These are phyloP conservation scores for Rhizophagus sp. DNA, from an alignment of 192 early-diverging fungal species.

Conservation along the genomic window DNA sequence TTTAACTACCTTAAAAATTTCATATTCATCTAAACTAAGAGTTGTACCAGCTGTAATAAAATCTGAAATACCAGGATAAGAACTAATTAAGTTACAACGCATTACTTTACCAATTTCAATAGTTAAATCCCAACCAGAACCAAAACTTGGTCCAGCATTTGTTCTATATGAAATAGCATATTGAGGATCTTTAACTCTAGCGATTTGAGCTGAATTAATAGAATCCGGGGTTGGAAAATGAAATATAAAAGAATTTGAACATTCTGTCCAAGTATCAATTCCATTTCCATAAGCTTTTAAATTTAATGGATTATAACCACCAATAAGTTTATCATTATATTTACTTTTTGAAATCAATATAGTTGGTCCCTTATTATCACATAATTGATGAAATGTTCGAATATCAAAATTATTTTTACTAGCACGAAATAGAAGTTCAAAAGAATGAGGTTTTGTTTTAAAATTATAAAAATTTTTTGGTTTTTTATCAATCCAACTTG, in stretches of 20 bases:
- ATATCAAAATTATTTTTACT: not conserved
- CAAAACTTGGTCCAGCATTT: not conserved
- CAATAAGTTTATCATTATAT: not conserved
- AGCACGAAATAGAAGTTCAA: not conserved
- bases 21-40: not conserved
- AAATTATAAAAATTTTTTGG: not conserved
- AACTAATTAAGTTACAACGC: not conserved
- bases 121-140: not conserved
- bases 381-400: not conserved
- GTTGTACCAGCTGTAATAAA: not conserved
- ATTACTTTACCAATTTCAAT: not conserved
- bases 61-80: not conserved
- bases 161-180: not conserved
- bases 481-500: constrained; percentile 13
- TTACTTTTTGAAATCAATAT: not conserved
- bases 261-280: not conserved
- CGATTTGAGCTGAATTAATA: not conserved
- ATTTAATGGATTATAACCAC: not conserved
- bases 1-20: not conserved
- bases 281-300: not conserved
- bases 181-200: not conserved
- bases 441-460: not conserved
- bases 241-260: not conserved
- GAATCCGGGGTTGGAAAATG: not conserved
- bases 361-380: constrained; percentile 6